phyloP scores from a whole-genome alignment of 2,329 filamentous ascomycete species.

The Diaporthe nobilis region DNA sequence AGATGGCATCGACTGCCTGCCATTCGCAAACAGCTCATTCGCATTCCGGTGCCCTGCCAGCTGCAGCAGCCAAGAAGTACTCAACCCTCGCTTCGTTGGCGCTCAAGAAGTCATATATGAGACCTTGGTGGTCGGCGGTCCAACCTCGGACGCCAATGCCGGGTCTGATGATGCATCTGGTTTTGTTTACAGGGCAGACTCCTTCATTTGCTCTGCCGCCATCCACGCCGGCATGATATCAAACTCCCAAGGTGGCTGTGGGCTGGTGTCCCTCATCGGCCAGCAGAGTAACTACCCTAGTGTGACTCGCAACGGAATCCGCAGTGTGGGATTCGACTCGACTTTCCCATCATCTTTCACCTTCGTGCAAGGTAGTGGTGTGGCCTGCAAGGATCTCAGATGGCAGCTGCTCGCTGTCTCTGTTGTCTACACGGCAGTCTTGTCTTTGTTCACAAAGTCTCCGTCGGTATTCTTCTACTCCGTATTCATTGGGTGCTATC shows the following conservation, averaged over 20 bases:
- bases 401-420: constrained; percentile 78
- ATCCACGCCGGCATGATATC: constrained; percentile 39
- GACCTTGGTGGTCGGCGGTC: constrained; percentile 38
- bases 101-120: constrained; percentile 39
- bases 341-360: constrained; percentile 80
- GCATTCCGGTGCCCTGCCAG: constrained; percentile 40
- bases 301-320: constrained; percentile 66
- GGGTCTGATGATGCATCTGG: constrained; percentile 12
- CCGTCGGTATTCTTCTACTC: constrained; percentile 75
- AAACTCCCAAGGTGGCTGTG: constrained; percentile 37
- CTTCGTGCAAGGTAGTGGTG: constrained; percentile 64
- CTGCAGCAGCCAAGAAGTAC: constrained; percentile 38
- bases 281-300: constrained; percentile 53
- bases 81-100: constrained; percentile 38
- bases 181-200: constrained; percentile 38
- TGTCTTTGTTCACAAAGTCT: constrained; percentile 78
- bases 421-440: constrained; percentile 71
- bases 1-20: constrained; percentile 36
- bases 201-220: constrained; percentile 40
- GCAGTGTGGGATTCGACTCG: constrained; percentile 75
- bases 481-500: constrained; percentile 56
- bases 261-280: constrained; percentile 36
- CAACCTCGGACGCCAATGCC: constrained; percentile 22
- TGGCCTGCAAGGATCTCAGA: constrained; percentile 62
- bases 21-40: constrained; percentile 39